These are phyloP conservation scores for Albifimbria verrucaria DNA, from an alignment of 2,329 filamentous ascomycete genomes.

Conservation along the genomic window DNA sequence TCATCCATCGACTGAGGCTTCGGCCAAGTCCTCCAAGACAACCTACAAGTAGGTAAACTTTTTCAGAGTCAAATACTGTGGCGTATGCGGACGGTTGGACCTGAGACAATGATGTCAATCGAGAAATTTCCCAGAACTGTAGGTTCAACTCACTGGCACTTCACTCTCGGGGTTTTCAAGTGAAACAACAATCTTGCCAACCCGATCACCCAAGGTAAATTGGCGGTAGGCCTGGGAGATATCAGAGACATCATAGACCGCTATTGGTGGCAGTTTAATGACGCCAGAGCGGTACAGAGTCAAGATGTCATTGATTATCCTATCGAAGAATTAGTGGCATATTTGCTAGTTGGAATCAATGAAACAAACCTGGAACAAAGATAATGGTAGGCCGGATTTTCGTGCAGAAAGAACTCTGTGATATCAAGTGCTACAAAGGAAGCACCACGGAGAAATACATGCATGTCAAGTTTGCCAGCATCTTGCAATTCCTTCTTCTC, in stretches of 20 bases:
- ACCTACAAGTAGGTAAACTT: neutral
- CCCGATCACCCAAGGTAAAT: neutral
- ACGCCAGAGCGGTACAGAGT: neutral
- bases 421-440: slow-evolving; percentile 22
- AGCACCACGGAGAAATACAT: slow-evolving; percentile 29
- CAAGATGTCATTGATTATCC: neutral
- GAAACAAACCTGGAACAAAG: neutral
- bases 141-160: neutral
- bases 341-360: neutral
- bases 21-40: neutral
- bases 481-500: slow-evolving; percentile 29
- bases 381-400: neutral
- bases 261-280: neutral
- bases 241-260: neutral
- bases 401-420: slow-evolving; percentile 4
- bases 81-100: neutral
- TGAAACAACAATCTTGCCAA: neutral
- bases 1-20: neutral
- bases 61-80: neutral
- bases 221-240: neutral
- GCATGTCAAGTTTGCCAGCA: slow-evolving; percentile 34
- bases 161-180: neutral
- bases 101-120: neutral
- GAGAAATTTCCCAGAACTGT: too few species aligned
- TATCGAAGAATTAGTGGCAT: neutral